Evolutionary conservation across 2,329 filamentous ascomycete species (phyloP).

Genomic region (Trichophyton mentagrophytes): DNA sequence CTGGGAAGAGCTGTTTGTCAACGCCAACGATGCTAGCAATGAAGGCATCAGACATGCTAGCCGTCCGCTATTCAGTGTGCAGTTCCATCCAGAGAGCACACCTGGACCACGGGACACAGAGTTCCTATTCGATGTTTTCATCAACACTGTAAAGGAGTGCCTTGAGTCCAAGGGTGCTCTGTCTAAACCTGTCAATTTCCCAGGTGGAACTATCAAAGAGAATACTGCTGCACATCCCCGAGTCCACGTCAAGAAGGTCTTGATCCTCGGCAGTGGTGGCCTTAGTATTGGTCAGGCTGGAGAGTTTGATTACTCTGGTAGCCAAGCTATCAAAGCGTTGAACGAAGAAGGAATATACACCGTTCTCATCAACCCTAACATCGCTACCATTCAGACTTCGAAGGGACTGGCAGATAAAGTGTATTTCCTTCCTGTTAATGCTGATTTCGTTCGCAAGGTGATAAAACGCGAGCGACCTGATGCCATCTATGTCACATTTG

Average conservation of each 20-base stretch:
- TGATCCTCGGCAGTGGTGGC: slow-evolving; percentile 87
- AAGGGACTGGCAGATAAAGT: slow-evolving; percentile 97
- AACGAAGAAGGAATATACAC: slow-evolving; percentile 98
- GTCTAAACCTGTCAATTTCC: slow-evolving; percentile 65
- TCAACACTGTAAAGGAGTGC: slow-evolving; percentile 65
- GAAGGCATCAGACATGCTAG: slow-evolving; percentile 84
- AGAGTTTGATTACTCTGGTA: slow-evolving; percentile 97
- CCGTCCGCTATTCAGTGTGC: slow-evolving; percentile 95
- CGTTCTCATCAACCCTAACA: slow-evolving; percentile 96
- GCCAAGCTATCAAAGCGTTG: slow-evolving; percentile 93
- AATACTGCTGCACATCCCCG: slow-evolving; percentile 64
- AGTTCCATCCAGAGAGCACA: slow-evolving; percentile 96
- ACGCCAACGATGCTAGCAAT: slow-evolving; percentile 96
- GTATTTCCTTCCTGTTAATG: slow-evolving; percentile 93
- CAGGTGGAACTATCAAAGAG: slow-evolving; percentile 67
- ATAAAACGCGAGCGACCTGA: slow-evolving; percentile 90
- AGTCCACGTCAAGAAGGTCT: slow-evolving; percentile 82
- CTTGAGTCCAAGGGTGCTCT: slow-evolving; percentile 55
- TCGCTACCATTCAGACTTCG: slow-evolving; percentile 96
- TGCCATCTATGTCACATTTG: slow-evolving; percentile 94
- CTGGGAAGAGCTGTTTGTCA: slow-evolving; percentile 93
- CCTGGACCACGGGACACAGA: slow-evolving; percentile 92
- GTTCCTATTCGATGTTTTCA: slow-evolving; percentile 93
- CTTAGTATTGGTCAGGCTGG: slow-evolving; percentile 95
- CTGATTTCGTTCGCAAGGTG: slow-evolving; percentile 94